Conservation (phyloP, 495 filamentous ascomycete species). For the Penicillium soppii region DNA sequence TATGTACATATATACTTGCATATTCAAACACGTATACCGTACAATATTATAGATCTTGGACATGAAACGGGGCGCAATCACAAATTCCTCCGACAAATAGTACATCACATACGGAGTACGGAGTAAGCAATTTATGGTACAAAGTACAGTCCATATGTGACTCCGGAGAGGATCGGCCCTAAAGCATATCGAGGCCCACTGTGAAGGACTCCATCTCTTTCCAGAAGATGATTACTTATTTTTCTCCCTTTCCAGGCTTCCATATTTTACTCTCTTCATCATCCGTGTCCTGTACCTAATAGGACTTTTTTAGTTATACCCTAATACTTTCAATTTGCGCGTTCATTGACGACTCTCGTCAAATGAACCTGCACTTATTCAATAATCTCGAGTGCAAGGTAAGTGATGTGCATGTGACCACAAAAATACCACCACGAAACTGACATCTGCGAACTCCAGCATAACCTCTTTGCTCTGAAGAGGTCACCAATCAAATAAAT, state of each 20-base stretch:
- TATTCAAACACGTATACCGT: not conserved
- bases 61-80: not conserved
- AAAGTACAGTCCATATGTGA: slow-evolving; percentile 15
- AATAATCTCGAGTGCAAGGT: slow-evolving; percentile 51
- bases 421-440: too few relatives aligned
- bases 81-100: not conserved
- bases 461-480: slow-evolving; percentile 52
- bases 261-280: not conserved
- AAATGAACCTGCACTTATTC: slow-evolving; percentile 63
- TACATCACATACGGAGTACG: not conserved
- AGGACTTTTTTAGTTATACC: slow-evolving; percentile 2
- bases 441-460: slow-evolving; percentile 29
- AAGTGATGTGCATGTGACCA: slow-evolving; percentile 14
- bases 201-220: slow-evolving; percentile 31
- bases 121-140: not conserved
- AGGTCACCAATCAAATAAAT: slow-evolving; percentile 65
- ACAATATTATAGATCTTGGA: not conserved
- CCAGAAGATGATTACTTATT: slow-evolving; percentile 18
- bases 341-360: slow-evolving; percentile 63
- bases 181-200: slow-evolving; percentile 14
- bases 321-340: slow-evolving; percentile 39
- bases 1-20: not conserved
- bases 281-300: slow-evolving; percentile 1
- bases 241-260: slow-evolving; percentile 11
- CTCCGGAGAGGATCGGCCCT: slow-evolving; percentile 34